Evolutionary conservation across 331 rosid species (phyloP).

Genomic region (Rosa hybrid): DNA sequence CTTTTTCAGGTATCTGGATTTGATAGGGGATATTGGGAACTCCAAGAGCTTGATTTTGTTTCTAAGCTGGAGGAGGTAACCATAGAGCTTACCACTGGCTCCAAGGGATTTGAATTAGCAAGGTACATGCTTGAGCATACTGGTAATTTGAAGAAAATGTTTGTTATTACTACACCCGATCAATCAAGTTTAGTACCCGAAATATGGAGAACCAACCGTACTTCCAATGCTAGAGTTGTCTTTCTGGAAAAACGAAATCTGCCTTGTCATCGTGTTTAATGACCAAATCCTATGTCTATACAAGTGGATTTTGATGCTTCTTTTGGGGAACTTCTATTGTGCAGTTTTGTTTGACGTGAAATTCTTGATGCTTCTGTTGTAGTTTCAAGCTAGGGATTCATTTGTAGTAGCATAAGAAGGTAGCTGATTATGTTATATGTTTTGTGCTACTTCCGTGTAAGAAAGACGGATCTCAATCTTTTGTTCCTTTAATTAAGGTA

Average conservation of each 20-base stretch:
- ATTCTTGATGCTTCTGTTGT: no score
- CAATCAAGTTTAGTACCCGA: no score
- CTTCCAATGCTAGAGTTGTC: no score
- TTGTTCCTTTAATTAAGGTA: no score
- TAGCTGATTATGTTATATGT: no score
- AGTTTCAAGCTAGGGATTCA: no score
- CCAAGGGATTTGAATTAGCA: background rate
- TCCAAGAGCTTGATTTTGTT: background rate
- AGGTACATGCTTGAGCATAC: background rate
- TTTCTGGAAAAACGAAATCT: no score
- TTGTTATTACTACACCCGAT: background rate
- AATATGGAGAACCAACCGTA: no score
- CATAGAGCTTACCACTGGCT: background rate
- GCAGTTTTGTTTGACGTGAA: background rate
- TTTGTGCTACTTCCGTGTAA: no score
- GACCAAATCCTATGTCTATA: background rate
- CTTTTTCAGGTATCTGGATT: background rate
- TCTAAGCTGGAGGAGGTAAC: background rate
- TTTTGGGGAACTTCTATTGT: background rate
- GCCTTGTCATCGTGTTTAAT: no score
- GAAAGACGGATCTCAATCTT: no score
- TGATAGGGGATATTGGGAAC: background rate
- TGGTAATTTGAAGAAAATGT: background rate
- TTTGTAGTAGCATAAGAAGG: no score
- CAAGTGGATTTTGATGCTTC: background rate